phyloP scores from a whole-genome alignment of 108 stramenopile species.

The Nitzschia inconspicua region DNA sequence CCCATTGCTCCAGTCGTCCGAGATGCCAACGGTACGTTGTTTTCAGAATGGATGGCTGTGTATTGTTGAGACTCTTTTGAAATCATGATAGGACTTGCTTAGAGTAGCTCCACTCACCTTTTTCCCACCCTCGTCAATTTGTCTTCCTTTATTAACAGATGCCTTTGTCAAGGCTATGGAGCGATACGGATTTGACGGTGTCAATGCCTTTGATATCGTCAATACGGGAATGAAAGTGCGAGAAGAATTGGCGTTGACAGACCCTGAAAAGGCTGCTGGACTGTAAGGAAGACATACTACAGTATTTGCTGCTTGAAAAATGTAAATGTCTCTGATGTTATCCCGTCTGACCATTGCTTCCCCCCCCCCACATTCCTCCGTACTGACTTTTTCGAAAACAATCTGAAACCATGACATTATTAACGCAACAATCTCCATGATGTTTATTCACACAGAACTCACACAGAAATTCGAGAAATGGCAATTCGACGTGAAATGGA shows the following conservation, averaged over 20 bases:
- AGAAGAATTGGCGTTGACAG: conserved; percentile 48
- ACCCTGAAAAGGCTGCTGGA: conserved; percentile 55
- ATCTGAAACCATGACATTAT: neutral
- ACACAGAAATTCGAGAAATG: conserved; percentile 71
- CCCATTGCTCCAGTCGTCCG: conserved; percentile 65
- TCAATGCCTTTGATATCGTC: conserved; percentile 73
- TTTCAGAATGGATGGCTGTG: neutral
- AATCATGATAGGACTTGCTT: too few relatives aligned
- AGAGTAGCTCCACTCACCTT: neutral
- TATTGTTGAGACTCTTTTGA: too few relatives aligned
- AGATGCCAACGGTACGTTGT: conserved; percentile 62
- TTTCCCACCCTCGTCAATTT: neutral
- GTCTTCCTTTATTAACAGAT: neutral
- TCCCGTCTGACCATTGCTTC: neutral
- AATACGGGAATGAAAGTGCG: conserved; percentile 63
- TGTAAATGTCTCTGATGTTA: neutral
- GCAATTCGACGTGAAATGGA: conserved; percentile 86
- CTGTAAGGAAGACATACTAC: conserved; percentile 25
- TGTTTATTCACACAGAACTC: conserved; percentile 29
- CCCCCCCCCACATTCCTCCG: neutral
- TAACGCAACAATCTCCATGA: neutral
- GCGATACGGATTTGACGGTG: conserved; percentile 54
- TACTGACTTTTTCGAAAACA: neutral
- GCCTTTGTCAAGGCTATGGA: conserved; percentile 73
- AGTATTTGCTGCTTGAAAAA: neutral